These are phyloP conservation scores for Lachnum nothofagi DNA, from an alignment of 2,329 filamentous ascomycete genomes.

Conservation along the genomic window DNA sequence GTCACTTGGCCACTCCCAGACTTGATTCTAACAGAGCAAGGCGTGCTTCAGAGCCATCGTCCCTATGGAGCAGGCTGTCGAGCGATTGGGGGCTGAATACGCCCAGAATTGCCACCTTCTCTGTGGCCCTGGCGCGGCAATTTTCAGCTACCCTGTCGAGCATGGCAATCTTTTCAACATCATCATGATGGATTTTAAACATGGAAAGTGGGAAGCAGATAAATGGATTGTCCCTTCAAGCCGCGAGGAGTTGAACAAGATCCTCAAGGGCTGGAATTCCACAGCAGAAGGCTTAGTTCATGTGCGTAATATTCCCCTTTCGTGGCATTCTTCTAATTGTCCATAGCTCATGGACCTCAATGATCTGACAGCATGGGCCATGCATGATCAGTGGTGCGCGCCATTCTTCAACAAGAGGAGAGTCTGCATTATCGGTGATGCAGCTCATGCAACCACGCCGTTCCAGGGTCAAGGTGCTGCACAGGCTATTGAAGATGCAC, in stretches of 20 bases:
- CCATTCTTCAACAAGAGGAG: not conserved
- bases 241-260: no score
- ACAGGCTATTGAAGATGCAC: constrained; percentile 49
- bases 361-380: not conserved
- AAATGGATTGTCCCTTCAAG: no score
- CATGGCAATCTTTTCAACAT: not conserved
- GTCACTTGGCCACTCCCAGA: not conserved
- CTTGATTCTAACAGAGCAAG: not conserved
- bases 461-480: constrained; percentile 53
- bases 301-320: no score
- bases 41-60: not conserved
- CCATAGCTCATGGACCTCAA: not conserved
- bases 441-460: constrained; percentile 56
- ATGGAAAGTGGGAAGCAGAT: no score
- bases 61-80: not conserved
- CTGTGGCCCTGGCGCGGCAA: not conserved
- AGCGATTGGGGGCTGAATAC: not conserved
- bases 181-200: not conserved
- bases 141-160: not conserved
- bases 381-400: not conserved
- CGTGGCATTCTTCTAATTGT: no score
- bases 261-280: no score
- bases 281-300: no score
- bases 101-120: not conserved
- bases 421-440: constrained; percentile 51